Evolutionary conservation across 208 protist genomes (phyloP).

Genomic region (Leishmania amazonensis): DNA sequence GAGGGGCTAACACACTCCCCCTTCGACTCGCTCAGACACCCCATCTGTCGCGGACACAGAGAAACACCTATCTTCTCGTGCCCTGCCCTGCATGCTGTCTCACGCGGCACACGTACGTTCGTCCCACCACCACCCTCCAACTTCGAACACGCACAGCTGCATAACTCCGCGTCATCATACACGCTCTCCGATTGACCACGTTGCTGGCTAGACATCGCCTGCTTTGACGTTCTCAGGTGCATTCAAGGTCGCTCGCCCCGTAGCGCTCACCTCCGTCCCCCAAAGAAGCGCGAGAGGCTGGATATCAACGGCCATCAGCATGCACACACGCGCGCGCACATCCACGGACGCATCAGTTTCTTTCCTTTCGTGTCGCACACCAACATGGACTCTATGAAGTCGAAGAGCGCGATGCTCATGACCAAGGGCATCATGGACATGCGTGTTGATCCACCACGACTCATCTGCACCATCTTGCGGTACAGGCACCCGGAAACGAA

Average conservation of each 20-base stretch:
- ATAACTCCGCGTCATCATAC: background rate
- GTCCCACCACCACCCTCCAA: background rate
- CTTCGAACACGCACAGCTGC: background rate
- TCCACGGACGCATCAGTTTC: background rate
- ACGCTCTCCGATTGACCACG: background rate
- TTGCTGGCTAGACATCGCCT: background rate
- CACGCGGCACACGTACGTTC: background rate
- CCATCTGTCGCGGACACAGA: background rate
- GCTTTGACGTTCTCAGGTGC: background rate
- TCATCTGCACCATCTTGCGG: conserved; percentile 68
- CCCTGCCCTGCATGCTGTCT: background rate
- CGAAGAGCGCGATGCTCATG: conserved; percentile 77
- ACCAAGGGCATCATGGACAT: conserved; percentile 87
- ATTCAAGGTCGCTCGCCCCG: background rate
- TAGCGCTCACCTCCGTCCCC: background rate
- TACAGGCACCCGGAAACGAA: conserved; percentile 68
- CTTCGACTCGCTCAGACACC: background rate
- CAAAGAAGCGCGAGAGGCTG: background rate
- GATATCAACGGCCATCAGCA: background rate
- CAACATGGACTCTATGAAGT: conserved; percentile 57
- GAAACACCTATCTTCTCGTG: too few relatives aligned
- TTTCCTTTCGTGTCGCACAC: background rate
- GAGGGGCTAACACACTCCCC: background rate
- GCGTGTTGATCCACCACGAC: conserved; percentile 63
- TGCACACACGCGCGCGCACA: background rate